A percentile compares a stretch with the other conserved stretches of the same genome.
Conservation (phyloP, 2,329 filamentous ascomycete genomes). For the Metarhizium humberi region DNA sequence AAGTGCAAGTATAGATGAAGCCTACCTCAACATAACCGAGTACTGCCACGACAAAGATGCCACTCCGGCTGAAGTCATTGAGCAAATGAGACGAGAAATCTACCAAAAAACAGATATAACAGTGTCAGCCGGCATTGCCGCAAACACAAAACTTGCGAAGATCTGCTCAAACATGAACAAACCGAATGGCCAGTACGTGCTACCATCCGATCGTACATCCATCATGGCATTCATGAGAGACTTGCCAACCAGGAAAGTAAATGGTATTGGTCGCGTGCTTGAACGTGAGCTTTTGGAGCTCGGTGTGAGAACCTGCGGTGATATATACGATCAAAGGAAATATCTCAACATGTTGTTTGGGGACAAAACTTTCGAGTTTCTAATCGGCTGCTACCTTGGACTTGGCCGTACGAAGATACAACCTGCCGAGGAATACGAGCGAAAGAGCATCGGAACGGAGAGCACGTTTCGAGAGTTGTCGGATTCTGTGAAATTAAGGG, state of each 20-base stretch:
- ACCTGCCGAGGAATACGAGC: conserved; percentile 79
- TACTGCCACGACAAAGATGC: conserved; percentile 67
- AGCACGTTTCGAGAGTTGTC: conserved; percentile 79
- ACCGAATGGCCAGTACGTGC: conserved; percentile 80
- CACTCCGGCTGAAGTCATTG: conserved; percentile 62
- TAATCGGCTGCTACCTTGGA: conserved; percentile 76
- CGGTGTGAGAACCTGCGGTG: conserved; percentile 78
- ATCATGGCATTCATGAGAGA: conserved; percentile 82
- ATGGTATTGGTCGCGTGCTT: conserved; percentile 88
- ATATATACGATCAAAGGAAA: conserved; percentile 70
- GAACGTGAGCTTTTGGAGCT: conserved; percentile 85
- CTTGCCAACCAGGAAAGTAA: conserved; percentile 81
- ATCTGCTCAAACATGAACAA: conserved; percentile 95
- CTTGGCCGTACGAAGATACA: conserved; percentile 78
- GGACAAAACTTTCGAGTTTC: conserved; percentile 81
- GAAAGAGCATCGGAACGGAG: conserved; percentile 91
- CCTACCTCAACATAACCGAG: conserved; percentile 87
- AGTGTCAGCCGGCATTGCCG: conserved; percentile 87
- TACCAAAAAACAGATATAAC: conserved; percentile 71
- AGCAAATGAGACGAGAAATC: conserved; percentile 69
- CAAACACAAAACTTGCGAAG: conserved; percentile 89
- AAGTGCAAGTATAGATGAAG: conserved; percentile 91
- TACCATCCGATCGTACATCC: conserved; percentile 60
- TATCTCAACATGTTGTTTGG: conserved; percentile 74
- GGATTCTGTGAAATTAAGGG: conserved; percentile 56